Evolutionary conservation across 805 yeast species (phyloP), one percentile per base, ranked within the genome.

Genomic region (Saccharomyces kudriavzevii): DNA sequence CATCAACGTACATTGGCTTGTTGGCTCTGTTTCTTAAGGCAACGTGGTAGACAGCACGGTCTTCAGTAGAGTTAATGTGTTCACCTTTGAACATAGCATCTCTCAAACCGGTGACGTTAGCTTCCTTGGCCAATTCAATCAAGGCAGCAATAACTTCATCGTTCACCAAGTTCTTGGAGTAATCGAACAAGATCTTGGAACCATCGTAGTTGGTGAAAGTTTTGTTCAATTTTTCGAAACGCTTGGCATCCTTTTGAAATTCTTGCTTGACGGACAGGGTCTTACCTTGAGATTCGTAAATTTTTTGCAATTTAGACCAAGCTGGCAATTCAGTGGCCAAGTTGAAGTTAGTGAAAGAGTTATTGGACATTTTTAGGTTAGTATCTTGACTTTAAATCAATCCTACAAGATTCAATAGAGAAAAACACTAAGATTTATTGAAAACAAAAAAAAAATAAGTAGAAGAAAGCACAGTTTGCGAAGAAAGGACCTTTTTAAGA

Each of bases 1-100:
- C 97, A 69, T 94, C 97, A 57, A 91, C 98, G 58, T 71, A 73
- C 96, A 94, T 85, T 58, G 83, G 82, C 74, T 81, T 85, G 76
- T 83, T 73, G 55, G 94, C 78, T 74, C 94, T 87, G 82, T 95
- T 92, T 81, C 99, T 87, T 66, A 94, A 81, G 35, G 98, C 99
- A 65, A 84, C 89, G 76, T 94, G 99, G 80, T 80, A 94, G 48
- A 94, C 99, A 45, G 99, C 98, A 74, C 96, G 83, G 74, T 83
- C 87, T 77, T 94, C 99, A 57, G 99, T 94, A 75, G 82, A 81
- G 80, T 94, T 94, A 79, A 94, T 90, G 75, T 89, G 90, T 56
- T 83, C 87, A 71, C 99, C 99, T 29, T 80, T 80, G 69, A 94
- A 94, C 90, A 94, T 84, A 53, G 80, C 88, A 66, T 92, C 95